phyloP scores from a whole-genome alignment of 2,329 filamentous ascomycete species.

The Fusarium protoensiforme region DNA sequence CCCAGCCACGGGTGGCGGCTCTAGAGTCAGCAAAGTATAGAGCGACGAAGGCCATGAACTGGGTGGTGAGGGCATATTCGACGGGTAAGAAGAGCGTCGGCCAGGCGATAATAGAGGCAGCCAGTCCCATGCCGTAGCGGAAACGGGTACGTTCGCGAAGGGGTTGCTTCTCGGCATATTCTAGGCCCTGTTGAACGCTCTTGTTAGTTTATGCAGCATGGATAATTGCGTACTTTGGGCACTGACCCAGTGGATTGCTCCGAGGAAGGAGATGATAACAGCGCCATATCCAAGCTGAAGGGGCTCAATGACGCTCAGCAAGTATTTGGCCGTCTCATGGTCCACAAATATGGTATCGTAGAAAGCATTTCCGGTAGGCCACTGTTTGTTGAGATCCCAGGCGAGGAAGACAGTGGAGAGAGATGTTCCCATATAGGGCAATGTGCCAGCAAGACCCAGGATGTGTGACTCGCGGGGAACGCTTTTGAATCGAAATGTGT shows the following conservation, averaged over 20 bases:
- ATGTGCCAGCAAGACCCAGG: constrained; percentile 79
- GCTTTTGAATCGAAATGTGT: constrained; percentile 72
- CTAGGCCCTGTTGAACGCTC: constrained; percentile 67
- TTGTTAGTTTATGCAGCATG: neutral
- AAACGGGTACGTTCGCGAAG: constrained; percentile 73
- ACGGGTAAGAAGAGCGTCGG: constrained; percentile 86
- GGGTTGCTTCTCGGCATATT: constrained; percentile 78
- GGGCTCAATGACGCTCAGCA: constrained; percentile 82
- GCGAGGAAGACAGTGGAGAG: constrained; percentile 83
- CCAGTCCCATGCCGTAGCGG: constrained; percentile 85
- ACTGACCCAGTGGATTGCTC: constrained; percentile 85
- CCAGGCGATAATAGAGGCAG: constrained; percentile 86
- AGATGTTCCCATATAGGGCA: constrained; percentile 89
- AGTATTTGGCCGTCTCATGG: constrained; percentile 75
- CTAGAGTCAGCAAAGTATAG: constrained; percentile 87
- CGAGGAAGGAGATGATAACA: constrained; percentile 92
- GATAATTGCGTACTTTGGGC: fast-evolving
- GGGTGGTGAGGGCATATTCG: constrained; percentile 85
- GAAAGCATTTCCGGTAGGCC: constrained; percentile 69
- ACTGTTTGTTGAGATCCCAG: constrained; percentile 81
- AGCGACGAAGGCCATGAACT: constrained; percentile 86
- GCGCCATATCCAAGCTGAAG: constrained; percentile 93
- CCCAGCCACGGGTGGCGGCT: constrained; percentile 79
- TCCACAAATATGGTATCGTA: constrained; percentile 66
- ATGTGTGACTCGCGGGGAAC: constrained; percentile 76